These are phyloP conservation scores for Vanrija humicola DNA, from an alignment of 1,284 basidiomycete genomes.

Conservation along the genomic window DNA sequence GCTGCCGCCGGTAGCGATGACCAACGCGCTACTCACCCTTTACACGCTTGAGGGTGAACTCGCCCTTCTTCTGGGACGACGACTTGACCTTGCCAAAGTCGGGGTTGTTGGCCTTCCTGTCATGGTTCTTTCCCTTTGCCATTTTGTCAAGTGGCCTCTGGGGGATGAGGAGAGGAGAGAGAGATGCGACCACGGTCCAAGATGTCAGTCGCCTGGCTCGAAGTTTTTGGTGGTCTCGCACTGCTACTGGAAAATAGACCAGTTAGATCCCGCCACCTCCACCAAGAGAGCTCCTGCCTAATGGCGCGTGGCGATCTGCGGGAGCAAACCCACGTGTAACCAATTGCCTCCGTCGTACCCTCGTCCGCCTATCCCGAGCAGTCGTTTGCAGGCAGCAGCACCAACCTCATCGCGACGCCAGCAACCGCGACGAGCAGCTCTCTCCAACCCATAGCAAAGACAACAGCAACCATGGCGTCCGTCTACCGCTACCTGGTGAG, in stretches of 20 bases:
- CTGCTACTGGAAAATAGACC: no score
- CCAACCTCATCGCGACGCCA: not conserved
- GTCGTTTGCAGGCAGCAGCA: not conserved
- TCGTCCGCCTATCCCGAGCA: not conserved
- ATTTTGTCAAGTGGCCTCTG: conserved; percentile 22
- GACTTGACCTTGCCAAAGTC: conserved; percentile 40
- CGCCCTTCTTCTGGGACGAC: conserved; percentile 25
- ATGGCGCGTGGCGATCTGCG: not conserved
- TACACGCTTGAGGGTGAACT: conserved; percentile 60
- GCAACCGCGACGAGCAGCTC: conserved; percentile 2
- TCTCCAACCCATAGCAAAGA: conserved; percentile 3
- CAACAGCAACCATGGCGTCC: conserved; percentile 19
- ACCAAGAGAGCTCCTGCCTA: no score
- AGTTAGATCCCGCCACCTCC: no score
- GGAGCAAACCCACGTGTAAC: not conserved
- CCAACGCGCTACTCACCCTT: conserved; percentile 54
- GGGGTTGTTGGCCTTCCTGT: conserved; percentile 33
- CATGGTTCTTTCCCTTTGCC: conserved; percentile 50
- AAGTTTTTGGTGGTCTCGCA: conserved; percentile 6
- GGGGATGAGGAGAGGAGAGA: conserved; percentile 1
- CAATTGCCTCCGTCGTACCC: not conserved
- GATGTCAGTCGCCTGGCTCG: not conserved
- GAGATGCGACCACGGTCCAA: not conserved
- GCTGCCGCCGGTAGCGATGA: not conserved
- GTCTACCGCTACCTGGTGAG: conserved; percentile 31